Base-by-base conservation (phyloP, 208 protist species). In the Leishmania aethiopica region DNA sequence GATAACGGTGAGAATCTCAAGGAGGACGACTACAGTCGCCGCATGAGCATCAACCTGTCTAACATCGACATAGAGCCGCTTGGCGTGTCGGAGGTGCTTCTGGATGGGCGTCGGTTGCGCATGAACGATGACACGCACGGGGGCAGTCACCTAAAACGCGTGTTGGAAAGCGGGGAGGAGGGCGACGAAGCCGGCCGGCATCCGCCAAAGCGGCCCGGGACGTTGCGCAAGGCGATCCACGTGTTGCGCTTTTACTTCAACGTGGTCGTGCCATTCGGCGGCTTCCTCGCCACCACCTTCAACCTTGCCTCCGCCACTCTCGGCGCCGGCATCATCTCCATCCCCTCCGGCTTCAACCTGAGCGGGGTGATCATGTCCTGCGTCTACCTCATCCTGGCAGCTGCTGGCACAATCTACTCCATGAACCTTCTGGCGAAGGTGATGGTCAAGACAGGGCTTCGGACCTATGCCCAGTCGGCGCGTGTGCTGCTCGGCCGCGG, bases 241-340 rank as follows among this genome's bases (percentile, higher is more conserved):
- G 75, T 73, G 37, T 19, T 83, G 49, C 51, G 71, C 7, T 76
- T 59, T 42, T 74, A 40, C 28, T 83, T 87, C 60, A 83, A 88
- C 45, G 32, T 87, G 69, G 77, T 95, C 28, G 70, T 95, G 5
- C 91, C 92, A 5, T 84, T 77, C 32, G 92, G 92, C 15, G 89
- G 89, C 62, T 42, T 93, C 40, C 47, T 89, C 10, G 76, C 91
- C 32, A 81, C 72, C 70, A 81, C 74, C 51, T 90, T 95, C 83
- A 96, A 89, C 80, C 78, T 95, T 8, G 80, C 84, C 37, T 83
- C 82, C 17, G 78, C 85, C 25, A 88, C 89, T 17, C 60, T 96
- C 59, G 93, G 92, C 37, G 92, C 88, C 40, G 92, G 92, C n/a
- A 93, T 94, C 59, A 73, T 96, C 40, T 79, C 84, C 25, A 78